A percentile compares a stretch with the other conserved stretches of the same genome.
phyloP scores from a whole-genome alignment of 2,329 filamentous ascomycete genomes.

The Ceratocystis harringtonii region DNA sequence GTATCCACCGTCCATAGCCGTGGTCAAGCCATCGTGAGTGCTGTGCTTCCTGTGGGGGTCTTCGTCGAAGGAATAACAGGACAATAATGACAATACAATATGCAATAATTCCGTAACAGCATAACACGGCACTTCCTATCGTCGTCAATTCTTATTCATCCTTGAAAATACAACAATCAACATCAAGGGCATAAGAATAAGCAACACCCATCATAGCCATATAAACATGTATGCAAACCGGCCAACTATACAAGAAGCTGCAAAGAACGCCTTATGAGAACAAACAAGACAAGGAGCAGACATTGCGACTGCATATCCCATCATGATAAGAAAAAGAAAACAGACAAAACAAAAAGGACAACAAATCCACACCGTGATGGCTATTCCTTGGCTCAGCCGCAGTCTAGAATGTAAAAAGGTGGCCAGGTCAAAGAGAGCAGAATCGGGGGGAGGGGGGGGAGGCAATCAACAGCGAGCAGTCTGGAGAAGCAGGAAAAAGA shows the following conservation, averaged over 20 bases:
- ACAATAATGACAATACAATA: no score
- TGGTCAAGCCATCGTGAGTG: background rate
- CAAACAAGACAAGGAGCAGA: background rate
- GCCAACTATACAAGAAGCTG: background rate
- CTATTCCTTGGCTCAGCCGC: background rate
- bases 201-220: background rate
- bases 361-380: background rate
- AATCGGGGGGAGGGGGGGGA: background rate
- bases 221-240: background rate
- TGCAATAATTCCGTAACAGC: background rate
- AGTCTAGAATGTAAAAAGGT: background rate
- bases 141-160: background rate
- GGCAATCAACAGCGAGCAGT: no score
- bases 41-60: background rate
- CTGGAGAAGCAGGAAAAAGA: background rate
- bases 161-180: conserved; percentile 2
- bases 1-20: background rate
- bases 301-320: background rate
- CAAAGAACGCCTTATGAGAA: background rate
- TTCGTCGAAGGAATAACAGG: background rate
- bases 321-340: background rate
- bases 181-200: background rate
- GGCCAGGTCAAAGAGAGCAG: background rate
- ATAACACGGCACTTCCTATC: background rate
- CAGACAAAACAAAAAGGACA: background rate